Percentiles rank a stretch among this genome's conserved stretches.
Conservation (phyloP, 352 stramenopile genomes). For the Elongisporangium senticosum region DNA sequence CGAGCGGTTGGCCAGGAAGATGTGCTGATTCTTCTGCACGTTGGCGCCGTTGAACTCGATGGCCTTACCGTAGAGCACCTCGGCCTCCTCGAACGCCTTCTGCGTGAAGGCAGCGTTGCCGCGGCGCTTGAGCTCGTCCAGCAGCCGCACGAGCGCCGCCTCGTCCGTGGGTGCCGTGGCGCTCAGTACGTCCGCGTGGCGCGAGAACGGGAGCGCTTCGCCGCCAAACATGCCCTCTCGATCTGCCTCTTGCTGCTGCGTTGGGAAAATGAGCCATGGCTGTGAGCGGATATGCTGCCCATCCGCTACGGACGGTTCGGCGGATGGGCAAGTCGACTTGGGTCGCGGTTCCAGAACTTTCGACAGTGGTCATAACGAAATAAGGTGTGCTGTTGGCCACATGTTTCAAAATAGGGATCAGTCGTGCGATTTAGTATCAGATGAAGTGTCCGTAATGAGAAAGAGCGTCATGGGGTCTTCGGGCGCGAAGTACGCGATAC, state of each 20-base stretch:
- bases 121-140: conserved; percentile 84
- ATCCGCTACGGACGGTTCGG: neutral
- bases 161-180: conserved; percentile 34
- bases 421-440: neutral
- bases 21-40: conserved; percentile 65
- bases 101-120: conserved; percentile 85
- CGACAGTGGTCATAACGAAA: neutral
- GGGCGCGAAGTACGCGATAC: conserved; percentile 44
- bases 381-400: neutral
- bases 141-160: conserved; percentile 52
- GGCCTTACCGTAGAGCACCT: conserved; percentile 95
- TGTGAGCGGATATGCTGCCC: neutral
- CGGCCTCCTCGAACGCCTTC: conserved; percentile 87
- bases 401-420: too few relatives aligned
- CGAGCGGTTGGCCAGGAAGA: conserved; percentile 86
- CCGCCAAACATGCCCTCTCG: conserved; percentile 53
- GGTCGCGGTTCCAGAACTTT: neutral
- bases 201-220: conserved; percentile 60
- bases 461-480: conserved; percentile 74
- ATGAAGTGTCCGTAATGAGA: conserved; percentile 18
- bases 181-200: conserved; percentile 79
- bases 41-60: conserved; percentile 71
- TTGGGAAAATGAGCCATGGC: neutral
- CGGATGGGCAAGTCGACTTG: neutral
- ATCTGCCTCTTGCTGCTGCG: neutral